Base-by-base conservation (phyloP, 106 monocot species). In the Dendrobium officinale region DNA sequence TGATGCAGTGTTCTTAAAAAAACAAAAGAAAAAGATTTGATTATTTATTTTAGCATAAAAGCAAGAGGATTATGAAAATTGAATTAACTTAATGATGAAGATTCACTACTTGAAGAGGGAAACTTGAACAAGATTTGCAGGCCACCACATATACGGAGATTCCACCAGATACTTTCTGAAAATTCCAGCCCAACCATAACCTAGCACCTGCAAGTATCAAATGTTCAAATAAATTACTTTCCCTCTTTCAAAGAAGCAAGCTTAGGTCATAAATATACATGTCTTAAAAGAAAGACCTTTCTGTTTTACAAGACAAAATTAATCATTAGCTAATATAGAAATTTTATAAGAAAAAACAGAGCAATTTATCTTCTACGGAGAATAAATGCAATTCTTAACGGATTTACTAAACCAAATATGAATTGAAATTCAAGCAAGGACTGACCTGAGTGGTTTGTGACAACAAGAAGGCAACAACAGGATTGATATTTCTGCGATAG, bases 121-220 rank as follows among this genome's bases (percentile, higher is more conserved):
- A 33, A 91, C 91, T 64, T 91, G 88, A 11, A 91, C 88, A 6
- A 91, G 83, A 68, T 78, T 91, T 58, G 70, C 7, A 2, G 91
- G 91, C 91, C 91, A 91, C 91, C 91, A 91, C 88, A 91, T 91
- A 73, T 88, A 85, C 2, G 91, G 86, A 22, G 88, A 86, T 11
- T 91, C 86, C 51, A 91, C 91, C 1, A 91, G 79, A 67, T 73
- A 86, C 42, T 77, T 88, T 45, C 84, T 85, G 82, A 85, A 86
- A 15, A 91, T 44, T 16, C 91, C 91, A 43, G 91, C 88, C 80
- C 78, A 89, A 18, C 91, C 91, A 72, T 89, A 92, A 17, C 91
- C 91, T 40, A 92, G 82, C 48, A 92, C 9, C 89, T 91, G 79
- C 72, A 72, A 72, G 33, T 3, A 72, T 72, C 13, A 51, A 51